Conservation (phyloP, 116 monocot species). For the Cymodocea nodosa region DNA sequence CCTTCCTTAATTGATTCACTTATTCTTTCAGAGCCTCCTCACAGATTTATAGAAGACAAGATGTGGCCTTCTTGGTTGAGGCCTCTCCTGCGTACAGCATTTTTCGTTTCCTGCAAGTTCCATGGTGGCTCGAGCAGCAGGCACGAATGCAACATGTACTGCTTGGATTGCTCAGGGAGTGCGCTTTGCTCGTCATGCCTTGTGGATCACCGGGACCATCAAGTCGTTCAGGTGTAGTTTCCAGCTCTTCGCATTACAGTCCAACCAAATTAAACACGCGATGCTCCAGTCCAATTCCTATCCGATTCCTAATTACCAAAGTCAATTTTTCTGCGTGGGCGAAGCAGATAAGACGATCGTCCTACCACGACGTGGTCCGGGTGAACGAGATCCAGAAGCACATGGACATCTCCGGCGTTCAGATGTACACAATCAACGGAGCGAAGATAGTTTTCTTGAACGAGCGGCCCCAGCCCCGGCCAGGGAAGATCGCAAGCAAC, state of each 20-base stretch:
- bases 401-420: conserved; percentile 22
- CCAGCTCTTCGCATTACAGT: no score
- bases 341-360: conserved; percentile 22
- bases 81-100: conserved; percentile 14
- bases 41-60: background rate
- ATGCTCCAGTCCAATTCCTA: no score
- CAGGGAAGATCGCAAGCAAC: conserved; percentile 12
- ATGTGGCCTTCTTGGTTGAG: conserved; percentile 20
- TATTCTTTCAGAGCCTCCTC: background rate
- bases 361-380: conserved; percentile 30
- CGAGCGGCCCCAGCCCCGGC: conserved; percentile 18
- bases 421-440: conserved; percentile 28
- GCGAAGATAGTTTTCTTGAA: conserved; percentile 27
- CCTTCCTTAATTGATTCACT: background rate
- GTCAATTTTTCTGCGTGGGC: background rate
- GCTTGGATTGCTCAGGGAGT: conserved; percentile 21
- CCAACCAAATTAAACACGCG: no score
- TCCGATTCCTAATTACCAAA: no score
- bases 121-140: conserved; percentile 14
- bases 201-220: conserved; percentile 13
- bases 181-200: conserved; percentile 21
- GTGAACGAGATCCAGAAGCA: conserved; percentile 23
- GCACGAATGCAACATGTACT: conserved; percentile 34
- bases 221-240: conserved; percentile 13
- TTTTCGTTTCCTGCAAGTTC: conserved; percentile 19